Evolutionary conservation across 495 filamentous ascomycete genomes (phyloP).

Genomic region (Penicillium soppii): DNA sequence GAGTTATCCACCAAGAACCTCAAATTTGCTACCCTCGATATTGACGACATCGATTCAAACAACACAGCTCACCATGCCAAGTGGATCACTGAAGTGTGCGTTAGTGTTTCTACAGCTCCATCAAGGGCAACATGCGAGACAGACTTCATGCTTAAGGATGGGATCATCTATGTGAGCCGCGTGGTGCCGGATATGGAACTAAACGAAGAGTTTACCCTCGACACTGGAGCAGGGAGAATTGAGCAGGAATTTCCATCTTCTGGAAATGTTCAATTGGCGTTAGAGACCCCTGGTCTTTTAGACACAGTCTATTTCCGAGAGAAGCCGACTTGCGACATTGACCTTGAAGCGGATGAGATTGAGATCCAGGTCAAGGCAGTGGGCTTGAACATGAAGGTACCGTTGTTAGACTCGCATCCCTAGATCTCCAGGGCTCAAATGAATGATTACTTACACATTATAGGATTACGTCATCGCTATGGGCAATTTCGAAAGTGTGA

Average conservation of each 20-base stretch:
- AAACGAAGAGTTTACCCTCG: not conserved
- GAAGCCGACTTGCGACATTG: not conserved
- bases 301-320: not conserved
- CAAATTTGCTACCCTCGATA: no score
- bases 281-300: not conserved
- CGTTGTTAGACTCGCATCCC: no score
- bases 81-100: not conserved
- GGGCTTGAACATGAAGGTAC: slow-evolving; percentile 9
- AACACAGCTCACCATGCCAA: not conserved
- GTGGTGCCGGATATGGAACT: not conserved
- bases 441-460: not conserved
- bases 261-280: not conserved
- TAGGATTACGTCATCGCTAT: not conserved
- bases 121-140: not conserved
- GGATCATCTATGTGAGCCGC: not conserved
- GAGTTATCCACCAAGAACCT: no score
- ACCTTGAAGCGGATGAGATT: slow-evolving; percentile 1
- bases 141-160: not conserved
- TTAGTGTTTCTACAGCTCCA: not conserved
- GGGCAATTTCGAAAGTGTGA: not conserved
- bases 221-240: not conserved
- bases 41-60: not conserved
- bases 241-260: not conserved
- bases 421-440: no score
- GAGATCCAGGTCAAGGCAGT: slow-evolving; percentile 13